Base-by-base conservation (phyloP, 1,284 basidiomycete species). In the Cronartium quercuum region DNA sequence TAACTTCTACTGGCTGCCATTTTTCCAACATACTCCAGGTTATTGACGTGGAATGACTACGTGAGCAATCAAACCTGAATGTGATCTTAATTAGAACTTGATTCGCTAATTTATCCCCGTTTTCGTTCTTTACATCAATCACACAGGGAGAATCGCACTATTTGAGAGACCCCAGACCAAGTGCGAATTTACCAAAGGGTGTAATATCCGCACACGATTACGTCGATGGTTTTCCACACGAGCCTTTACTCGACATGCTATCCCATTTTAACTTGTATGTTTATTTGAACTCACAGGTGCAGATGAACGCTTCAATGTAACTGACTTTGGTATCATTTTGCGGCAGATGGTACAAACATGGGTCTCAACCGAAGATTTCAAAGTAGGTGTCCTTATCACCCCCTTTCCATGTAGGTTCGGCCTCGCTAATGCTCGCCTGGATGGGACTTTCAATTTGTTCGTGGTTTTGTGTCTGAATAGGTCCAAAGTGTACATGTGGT, bases 111-210 rank as follows among this genome's bases (percentile, higher is more conserved):
- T n/a, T n/a, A n/a, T n/a, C n/a, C n/a, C n/a, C n/a, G n/a, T n/a
- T n/a, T n/a, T n/a, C n/a, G n/a, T n/a, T n/a, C n/a, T n/a, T 38
- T 35, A 4, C 3, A 40, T 35, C 12, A 13, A 3, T 38, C 34
- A 57, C 4, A 37, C 21, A 73, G 69, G 69, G 69, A 73, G 69
- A 73, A 42, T 64, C 69, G 10, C 69, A 73, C 51, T 73, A 73
- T 35, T 55, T 73, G 13, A 40, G 42, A 58, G 69, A 65, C n/a
- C 69, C 69, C 12, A 63, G 60, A n/a, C 57, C 57, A 44, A 24
- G 47, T 38, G 69, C 69, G 0, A 73, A 73, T 58, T 29, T 73
- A 42, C 69, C 69, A 18, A 35, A 40, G 7, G 69, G 62, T 13
- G 24, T 29, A 37, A 42, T 55, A 44, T 73, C 69, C 15, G 61